Base-by-base conservation (phyloP, 306 rosid genomes). In the Glycine latifolia region DNA sequence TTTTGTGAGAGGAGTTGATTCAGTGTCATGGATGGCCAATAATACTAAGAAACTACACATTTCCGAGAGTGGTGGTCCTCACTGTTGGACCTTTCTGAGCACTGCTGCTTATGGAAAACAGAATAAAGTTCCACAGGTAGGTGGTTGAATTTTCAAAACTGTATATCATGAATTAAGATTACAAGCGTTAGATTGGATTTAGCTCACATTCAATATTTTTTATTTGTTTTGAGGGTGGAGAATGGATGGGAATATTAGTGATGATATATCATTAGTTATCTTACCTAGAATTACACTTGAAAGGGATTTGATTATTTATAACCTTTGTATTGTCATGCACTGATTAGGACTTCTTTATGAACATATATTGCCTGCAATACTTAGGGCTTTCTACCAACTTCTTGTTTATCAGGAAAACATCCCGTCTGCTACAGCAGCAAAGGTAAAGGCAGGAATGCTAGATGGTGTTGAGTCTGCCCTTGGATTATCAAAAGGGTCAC, bases 111-210 rank as follows among this genome's bases (percentile, higher is more conserved):
- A 87, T 84, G 97, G 91, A 75, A 93, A 91, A 86, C 89, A 85
- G 82, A 89, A 91, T 89, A 93, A 95, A 85, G 99, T 93, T 88
- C 99, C 97, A 16, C 97, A 95, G 97, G 99, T 95, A 7, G 67
- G 82, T 73, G 74, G 16, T 82, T 47, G 31, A 78, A 68, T 52
- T 79, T 82, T 79, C 47, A 33, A 49, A 68, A 13, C 47, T 33
- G 48, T 44, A 4, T 41, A 49, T 75, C 17, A 15, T 20, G 35
- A 55, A 47, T 62, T 76, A 46, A 52, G 20, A 61, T 72, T 55
- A 12, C 20, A 3, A 46, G 67, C 33, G 81, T 54, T 55, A 69
- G 77, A 62, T 73, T 61, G 37, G 67, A 76, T 82, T 71, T 73
- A 58, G 63, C 41, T 49, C 12, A 63, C n/a, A 9, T 35, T 82